Base-by-base conservation (phyloP, 352 stramenopile species). In the Phytophthora palmivora region DNA sequence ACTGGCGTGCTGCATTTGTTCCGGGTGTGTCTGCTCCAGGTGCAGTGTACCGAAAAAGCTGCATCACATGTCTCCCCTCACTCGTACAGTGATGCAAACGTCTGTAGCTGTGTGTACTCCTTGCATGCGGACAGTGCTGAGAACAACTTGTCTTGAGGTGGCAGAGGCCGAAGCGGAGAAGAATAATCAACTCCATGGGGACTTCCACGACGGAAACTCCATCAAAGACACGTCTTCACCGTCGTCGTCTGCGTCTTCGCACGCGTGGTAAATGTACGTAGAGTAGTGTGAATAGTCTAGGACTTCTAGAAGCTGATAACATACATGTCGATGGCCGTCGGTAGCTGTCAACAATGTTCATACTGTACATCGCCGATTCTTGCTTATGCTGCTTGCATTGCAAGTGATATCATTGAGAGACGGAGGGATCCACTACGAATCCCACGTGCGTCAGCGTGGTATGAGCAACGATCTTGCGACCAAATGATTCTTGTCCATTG, bases 11-110 rank as follows among this genome's bases (percentile, higher is more conserved):
- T 67, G 69, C 24, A 50, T 77, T 19, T 74, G 69, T 49, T 64
- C 55, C 16, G 37, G 45, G 2, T 58, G 51, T 19, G 53, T 68
- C 5, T 77, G 63, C 63, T 63, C 54, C 15, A 36, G 51, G 8
- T 77, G 69, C 30, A 64, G 54, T n/a, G 51, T 68, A 21, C 44
- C 58, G 8, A 77, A 74, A 54, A 70, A 64, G 30, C 38, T 77
- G 12, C 44, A 53, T 47, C 58, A 67, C 58, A 72, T 77, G 43
- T 77, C 63, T 0, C 64, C 69, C 7, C 62, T 76, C n/a, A 70
- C 47, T 11, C 56, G 49, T 30, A 59, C 48, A 14, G 62, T 76
- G 33, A 33, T 60, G 46, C 47, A 69, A 42, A 61, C 47, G 46
- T 53, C 45, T 1, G 65, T 72, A 45, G 61, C 43, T 30, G 62